Conservation (phyloP, 75 land plant genomes). For the Selaginella tamariscina region DNA sequence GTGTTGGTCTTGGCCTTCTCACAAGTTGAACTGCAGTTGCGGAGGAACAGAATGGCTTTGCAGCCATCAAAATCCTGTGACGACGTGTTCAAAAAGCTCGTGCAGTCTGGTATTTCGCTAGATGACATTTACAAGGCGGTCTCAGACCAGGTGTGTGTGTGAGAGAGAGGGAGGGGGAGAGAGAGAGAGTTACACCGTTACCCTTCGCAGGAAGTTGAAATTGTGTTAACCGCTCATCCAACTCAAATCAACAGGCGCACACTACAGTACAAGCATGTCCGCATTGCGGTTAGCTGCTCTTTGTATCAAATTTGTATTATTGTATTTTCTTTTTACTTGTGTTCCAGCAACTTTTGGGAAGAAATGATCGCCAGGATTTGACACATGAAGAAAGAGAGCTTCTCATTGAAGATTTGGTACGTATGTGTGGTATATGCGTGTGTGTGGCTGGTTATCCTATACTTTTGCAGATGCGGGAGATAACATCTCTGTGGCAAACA, state of each 20-base stretch:
- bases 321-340: not conserved
- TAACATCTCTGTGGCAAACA: slow-evolving; percentile 82
- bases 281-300: not conserved
- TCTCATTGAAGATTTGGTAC: slow-evolving; percentile 11
- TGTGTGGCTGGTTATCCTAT: not conserved
- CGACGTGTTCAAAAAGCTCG: slow-evolving; percentile 4
- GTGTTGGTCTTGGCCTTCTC: no score
- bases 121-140: slow-evolving; percentile 8
- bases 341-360: slow-evolving; percentile 4
- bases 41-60: not conserved
- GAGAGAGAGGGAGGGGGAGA: not conserved
- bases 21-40: no score
- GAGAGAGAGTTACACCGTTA: no score
- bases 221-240: slow-evolving; percentile 6
- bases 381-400: slow-evolving; percentile 8
- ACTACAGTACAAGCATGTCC: slow-evolving; percentile 11
- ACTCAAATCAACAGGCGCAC: slow-evolving; percentile 11
- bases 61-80: slow-evolving; percentile 10
- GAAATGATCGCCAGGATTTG: slow-evolving; percentile 10
- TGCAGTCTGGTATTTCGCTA: not conserved
- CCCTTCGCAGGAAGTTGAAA: slow-evolving; percentile 13
- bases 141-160: not conserved
- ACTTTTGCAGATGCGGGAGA: slow-evolving; percentile 58
- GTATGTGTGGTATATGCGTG: not conserved
- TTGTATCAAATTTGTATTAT: not conserved